Base-by-base conservation (phyloP, 768 basidiomycete genomes). In the Pulveroboletus sp. region DNA sequence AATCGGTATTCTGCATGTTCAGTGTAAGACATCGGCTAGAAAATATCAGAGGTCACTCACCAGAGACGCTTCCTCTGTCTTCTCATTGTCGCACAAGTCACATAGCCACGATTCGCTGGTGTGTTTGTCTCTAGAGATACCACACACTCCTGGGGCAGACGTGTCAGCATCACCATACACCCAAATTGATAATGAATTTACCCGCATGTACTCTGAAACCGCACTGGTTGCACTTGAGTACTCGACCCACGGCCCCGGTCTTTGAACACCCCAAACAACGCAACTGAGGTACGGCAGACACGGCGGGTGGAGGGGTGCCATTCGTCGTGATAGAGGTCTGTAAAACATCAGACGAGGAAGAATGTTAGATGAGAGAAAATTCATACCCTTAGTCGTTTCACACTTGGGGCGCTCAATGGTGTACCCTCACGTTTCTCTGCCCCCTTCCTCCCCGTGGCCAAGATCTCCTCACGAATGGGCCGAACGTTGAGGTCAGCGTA, bases 401-500 rank as follows among this genome's bases (percentile, higher is more conserved):
- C 73, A 16, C 57, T 62, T 0, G 75, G 67, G 37, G 77, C 78
- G 30, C 73, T 73, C 41, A 81, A 53, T 1, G 79, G 79, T 1
- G 79, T 76, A 55, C 88, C 88, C 52, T 84, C 81, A 19, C 80
- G 73, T 69, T 82, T 83, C 49, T 81, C 77, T 31, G 56, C 56
- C 41, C 63, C 59, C 61, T 73, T 76, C 56, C 69, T 69, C 24
- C 71, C 68, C 2, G 72, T 62, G 0, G 78, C 71, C 1, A 78
- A 59, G 1, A 78, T 72, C 39, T 89, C 87, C 49, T 91, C 88
- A 24, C 87, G 78, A 17, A 82, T 50, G 9, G 84, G 83, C 35
- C 87, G 76, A 22, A 87, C 83, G 57, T 85, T 89, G 42, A 93
- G 73, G 57, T 94, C 92, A 1, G 90, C 93, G 64, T 96, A 96